Conservation (phyloP, 441 rosid species). For the Sinapis alba region DNA sequence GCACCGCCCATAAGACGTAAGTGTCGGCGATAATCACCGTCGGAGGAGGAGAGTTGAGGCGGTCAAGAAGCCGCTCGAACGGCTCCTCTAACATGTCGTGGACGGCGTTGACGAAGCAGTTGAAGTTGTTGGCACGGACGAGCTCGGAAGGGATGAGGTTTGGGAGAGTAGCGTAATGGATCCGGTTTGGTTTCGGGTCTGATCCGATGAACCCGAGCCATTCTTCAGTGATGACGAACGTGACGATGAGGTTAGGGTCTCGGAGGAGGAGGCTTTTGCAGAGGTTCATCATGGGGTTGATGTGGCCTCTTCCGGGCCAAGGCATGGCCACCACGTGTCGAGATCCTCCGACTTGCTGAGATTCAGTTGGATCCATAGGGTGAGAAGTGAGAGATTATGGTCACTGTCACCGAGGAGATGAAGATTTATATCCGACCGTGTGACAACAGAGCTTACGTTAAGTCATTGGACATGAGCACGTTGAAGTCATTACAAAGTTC, state of each 20-base stretch:
- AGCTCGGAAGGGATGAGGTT: conserved; percentile 70
- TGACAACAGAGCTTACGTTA: not conserved
- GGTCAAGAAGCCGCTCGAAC: conserved; percentile 54
- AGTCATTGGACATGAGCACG: not conserved
- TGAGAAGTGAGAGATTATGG: too few species aligned
- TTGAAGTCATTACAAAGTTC: not conserved
- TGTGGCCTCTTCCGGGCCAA: conserved; percentile 75
- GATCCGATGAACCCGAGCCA: conserved; percentile 60
- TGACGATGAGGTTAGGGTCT: conserved; percentile 41
- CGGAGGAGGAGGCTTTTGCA: conserved; percentile 52
- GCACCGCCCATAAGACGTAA: conserved; percentile 46
- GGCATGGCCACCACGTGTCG: conserved; percentile 39
- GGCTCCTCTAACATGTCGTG: conserved; percentile 55
- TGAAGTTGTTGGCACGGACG: conserved; percentile 47
- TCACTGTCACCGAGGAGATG: too few species aligned
- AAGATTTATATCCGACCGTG: too few species aligned
- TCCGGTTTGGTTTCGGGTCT: conserved; percentile 39
- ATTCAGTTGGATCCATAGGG: too few species aligned
- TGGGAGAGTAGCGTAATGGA: conserved; percentile 51
- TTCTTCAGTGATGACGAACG: conserved; percentile 74
- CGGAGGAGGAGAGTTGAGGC: conserved; percentile 37
- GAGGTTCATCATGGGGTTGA: conserved; percentile 75
- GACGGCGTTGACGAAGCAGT: conserved; percentile 50
- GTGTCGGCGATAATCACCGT: conserved; percentile 50
- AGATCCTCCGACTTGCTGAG: too few species aligned